Evolutionary conservation across 371 early-diverging fungal species (phyloP).

Genomic region (Chytridium lagenaria): DNA sequence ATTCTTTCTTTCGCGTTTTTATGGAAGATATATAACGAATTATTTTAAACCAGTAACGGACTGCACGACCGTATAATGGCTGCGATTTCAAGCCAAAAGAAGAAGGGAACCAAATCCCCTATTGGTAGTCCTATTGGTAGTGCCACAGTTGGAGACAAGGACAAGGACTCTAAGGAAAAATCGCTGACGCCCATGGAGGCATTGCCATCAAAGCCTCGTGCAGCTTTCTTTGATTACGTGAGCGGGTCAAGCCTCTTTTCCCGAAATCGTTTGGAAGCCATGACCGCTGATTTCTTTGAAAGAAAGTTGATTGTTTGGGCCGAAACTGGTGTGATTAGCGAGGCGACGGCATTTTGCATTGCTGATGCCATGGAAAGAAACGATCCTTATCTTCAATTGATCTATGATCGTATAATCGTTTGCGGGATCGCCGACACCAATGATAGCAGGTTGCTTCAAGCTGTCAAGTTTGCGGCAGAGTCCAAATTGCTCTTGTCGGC

Average conservation of each 20-base stretch:
- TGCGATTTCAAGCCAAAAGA: not conserved
- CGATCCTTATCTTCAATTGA: conserved; percentile 1
- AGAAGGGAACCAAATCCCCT: not conserved
- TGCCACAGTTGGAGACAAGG: not conserved
- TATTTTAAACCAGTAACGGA: not conserved
- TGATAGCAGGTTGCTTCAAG: conserved; percentile 1
- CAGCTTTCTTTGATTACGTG: not conserved
- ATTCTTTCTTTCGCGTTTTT: not conserved
- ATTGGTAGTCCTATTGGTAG: no score
- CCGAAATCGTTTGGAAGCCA: not conserved
- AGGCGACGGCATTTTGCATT: not conserved
- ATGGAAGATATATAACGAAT: no score
- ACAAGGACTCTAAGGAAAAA: not conserved
- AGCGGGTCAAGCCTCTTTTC: not conserved
- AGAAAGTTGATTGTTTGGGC: not conserved
- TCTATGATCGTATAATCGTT: conserved; percentile 10
- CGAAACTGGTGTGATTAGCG: not conserved
- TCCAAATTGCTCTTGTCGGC: not conserved
- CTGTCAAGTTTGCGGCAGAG: not conserved
- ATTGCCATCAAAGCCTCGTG: not conserved
- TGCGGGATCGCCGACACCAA: not conserved
- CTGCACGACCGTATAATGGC: not conserved
- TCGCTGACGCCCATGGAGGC: not conserved
- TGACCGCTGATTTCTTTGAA: conserved; percentile 2
- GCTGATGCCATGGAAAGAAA: conserved; percentile 8